These are phyloP conservation scores for Ceriops tagal DNA, from an alignment of 345 rosid species.

Conservation along the genomic window DNA sequence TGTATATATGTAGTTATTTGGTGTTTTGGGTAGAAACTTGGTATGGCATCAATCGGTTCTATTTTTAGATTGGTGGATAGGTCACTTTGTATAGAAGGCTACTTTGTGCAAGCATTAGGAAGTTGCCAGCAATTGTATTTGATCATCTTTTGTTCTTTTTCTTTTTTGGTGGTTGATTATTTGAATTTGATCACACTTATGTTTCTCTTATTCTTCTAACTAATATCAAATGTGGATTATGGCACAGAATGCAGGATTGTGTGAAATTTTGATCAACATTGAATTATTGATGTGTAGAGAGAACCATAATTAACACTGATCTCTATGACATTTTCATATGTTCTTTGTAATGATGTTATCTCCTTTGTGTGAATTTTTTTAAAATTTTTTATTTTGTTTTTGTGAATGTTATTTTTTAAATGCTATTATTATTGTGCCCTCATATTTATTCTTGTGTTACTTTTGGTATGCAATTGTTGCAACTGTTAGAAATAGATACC, in stretches of 20 bases:
- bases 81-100: background rate
- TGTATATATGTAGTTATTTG: background rate
- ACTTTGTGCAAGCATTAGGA: background rate
- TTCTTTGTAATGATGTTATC: too few species aligned
- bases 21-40: too few species aligned
- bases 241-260: too few species aligned
- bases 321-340: too few species aligned
- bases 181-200: background rate
- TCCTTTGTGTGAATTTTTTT: background rate
- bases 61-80: background rate
- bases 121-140: background rate
- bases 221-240: too few species aligned
- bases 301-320: too few species aligned
- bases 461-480: too few species aligned
- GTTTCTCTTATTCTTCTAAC: background rate
- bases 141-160: background rate
- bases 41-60: background rate
- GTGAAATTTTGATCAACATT: too few species aligned
- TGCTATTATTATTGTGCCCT: background rate
- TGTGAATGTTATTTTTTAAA: background rate
- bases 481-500: too few species aligned
- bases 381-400: background rate
- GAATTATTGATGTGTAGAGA: too few species aligned
- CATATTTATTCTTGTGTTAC: background rate
- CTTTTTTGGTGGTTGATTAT: background rate